phyloP scores from a whole-genome alignment of 768 basidiomycete genomes.

The Lactarius akahatsu region DNA sequence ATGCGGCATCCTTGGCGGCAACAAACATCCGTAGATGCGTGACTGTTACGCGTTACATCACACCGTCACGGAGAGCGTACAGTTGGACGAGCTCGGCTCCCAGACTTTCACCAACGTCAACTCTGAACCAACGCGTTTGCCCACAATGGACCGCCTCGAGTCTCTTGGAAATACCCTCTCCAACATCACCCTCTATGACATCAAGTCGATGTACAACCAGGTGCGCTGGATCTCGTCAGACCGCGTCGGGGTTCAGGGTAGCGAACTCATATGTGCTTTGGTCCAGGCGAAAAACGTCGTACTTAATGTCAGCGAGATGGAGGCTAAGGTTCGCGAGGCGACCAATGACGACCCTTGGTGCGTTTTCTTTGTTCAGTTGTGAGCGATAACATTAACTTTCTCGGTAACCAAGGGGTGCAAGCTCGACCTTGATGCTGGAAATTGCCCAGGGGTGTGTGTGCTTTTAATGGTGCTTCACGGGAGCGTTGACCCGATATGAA shows the following conservation, averaged over 20 bases:
- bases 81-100: not conserved
- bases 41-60: not conserved
- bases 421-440: conserved; percentile 96
- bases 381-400: conserved; percentile 2
- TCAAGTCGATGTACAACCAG: conserved; percentile 95
- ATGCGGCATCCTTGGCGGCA: no score
- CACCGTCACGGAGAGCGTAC: not conserved
- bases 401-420: conserved; percentile 75
- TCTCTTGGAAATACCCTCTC: conserved; percentile 73
- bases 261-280: not conserved
- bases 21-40: no score
- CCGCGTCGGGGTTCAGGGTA: not conserved
- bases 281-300: conserved; percentile 91
- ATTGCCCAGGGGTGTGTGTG: conserved; percentile 88
- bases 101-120: not conserved
- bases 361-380: conserved; percentile 33
- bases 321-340: conserved; percentile 93
- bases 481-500: not conserved
- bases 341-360: conserved; percentile 99
- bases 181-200: conserved; percentile 86
- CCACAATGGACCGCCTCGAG: conserved; percentile 77
- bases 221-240: conserved; percentile 39
- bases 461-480: conserved; percentile 27
- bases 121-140: conserved; percentile 17
- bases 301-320: conserved; percentile 94